Conservation (phyloP, 2,329 filamentous ascomycete genomes). For the Penicillium palitans region DNA sequence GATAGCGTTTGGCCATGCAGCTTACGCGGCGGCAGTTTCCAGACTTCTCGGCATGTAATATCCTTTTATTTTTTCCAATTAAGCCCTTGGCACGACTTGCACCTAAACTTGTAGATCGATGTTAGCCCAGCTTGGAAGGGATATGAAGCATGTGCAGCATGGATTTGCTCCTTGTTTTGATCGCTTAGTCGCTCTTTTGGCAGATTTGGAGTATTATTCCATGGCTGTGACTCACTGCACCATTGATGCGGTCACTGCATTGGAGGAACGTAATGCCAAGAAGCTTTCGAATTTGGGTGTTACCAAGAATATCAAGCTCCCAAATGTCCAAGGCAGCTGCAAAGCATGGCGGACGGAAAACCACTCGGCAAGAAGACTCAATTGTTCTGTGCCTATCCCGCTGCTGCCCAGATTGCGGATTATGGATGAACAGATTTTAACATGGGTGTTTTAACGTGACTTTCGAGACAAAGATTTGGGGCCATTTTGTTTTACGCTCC, state of each 20-base stretch:
- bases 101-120: slow-evolving; percentile 45
- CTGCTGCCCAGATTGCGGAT: background rate
- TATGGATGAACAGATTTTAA: background rate
- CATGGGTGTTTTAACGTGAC: no score
- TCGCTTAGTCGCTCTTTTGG: slow-evolving; percentile 45
- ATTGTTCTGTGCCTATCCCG: background rate
- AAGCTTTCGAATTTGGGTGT: background rate
- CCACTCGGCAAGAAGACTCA: background rate
- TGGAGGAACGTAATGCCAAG: background rate
- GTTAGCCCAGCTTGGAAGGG: slow-evolving; percentile 47
- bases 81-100: slow-evolving; percentile 43
- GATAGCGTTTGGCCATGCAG: slow-evolving; percentile 42
- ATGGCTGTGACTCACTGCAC: slow-evolving; percentile 9
- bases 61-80: slow-evolving; percentile 28
- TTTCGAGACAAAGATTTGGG: background rate
- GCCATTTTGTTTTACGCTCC: background rate
- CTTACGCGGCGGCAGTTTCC: slow-evolving; percentile 32
- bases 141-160: slow-evolving; percentile 50
- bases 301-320: background rate
- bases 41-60: slow-evolving; percentile 32
- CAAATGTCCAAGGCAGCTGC: slow-evolving; percentile 6
- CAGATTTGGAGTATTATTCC: slow-evolving; percentile 38
- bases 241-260: slow-evolving; percentile 12
- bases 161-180: slow-evolving; percentile 49
- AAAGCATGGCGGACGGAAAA: slow-evolving; percentile 9